Conservation (phyloP, 176 grass and related monocot genomes). For the Eleusine indica region DNA sequence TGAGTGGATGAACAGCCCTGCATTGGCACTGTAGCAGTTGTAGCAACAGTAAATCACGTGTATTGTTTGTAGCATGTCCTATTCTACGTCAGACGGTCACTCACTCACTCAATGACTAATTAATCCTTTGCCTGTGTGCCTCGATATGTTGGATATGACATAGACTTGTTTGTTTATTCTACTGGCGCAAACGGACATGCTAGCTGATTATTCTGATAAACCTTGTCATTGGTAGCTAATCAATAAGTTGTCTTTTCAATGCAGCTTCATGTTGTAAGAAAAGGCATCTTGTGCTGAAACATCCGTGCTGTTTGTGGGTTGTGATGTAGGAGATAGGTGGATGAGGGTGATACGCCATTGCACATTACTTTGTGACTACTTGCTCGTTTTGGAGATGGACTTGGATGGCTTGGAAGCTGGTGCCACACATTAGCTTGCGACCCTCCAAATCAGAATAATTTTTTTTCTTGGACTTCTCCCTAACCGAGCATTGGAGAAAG, state of each 20-base stretch:
- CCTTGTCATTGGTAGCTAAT: not conserved
- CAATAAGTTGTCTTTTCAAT: not conserved
- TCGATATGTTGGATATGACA: too few relatives aligned
- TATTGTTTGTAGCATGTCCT: too few relatives aligned
- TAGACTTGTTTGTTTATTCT: too few relatives aligned
- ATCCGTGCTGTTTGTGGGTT: conserved; percentile 43
- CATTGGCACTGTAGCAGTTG: too few relatives aligned
- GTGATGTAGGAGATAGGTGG: conserved; percentile 38
- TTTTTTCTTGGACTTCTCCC: conserved; percentile 40
- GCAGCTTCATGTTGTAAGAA: conserved; percentile 44
- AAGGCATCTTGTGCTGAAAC: conserved; percentile 37
- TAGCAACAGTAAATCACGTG: too few relatives aligned
- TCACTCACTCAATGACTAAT: too few relatives aligned
- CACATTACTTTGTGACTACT: conserved; percentile 37
- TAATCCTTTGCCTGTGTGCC: too few relatives aligned
- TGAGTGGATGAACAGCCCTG: too few relatives aligned
- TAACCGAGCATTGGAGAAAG: conserved; percentile 45
- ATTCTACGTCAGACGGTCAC: too few relatives aligned
- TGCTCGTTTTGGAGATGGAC: conserved; percentile 30
- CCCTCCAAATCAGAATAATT: conserved; percentile 32
- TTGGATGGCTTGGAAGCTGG: not conserved
- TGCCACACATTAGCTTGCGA: conserved; percentile 15
- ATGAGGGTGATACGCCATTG: conserved; percentile 24
- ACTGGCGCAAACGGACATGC: too few relatives aligned
- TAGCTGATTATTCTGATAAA: too few relatives aligned